phyloP scores from a whole-genome alignment of 345 rosid species.

The Laguncularia racemosa region DNA sequence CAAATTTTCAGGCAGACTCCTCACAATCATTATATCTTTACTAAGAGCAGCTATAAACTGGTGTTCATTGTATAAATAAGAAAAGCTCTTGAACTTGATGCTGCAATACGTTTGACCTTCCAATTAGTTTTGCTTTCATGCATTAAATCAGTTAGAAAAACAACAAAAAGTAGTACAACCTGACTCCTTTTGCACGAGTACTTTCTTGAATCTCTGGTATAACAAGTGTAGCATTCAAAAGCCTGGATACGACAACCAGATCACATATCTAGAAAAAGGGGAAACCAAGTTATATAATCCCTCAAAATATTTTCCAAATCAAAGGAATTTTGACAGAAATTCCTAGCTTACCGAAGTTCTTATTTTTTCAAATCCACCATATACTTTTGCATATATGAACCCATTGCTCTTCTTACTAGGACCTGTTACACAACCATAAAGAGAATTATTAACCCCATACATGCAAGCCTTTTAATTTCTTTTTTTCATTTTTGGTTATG shows the following conservation, averaged over 20 bases:
- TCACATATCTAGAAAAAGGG: constrained; percentile 93
- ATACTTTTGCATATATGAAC: constrained; percentile 86
- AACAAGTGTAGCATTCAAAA: constrained; percentile 98
- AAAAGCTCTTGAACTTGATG: constrained; percentile 84
- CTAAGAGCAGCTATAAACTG: constrained; percentile 88
- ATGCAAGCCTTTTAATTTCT: no score
- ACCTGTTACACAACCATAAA: constrained; percentile 25
- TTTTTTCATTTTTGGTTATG: no score
- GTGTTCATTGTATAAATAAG: constrained; percentile 89
- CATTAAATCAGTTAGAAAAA: not conserved
- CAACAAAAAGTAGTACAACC: constrained; percentile 31
- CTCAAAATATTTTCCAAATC: constrained; percentile 4
- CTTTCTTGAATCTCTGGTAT: constrained; percentile 97
- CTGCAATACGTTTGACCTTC: constrained; percentile 28
- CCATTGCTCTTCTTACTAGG: constrained; percentile 50
- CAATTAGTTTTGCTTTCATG: not conserved
- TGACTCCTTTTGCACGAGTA: constrained; percentile 84
- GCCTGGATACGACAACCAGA: constrained; percentile 99
- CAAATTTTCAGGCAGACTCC: constrained; percentile 69
- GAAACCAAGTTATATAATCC: constrained; percentile 26
- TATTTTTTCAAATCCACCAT: constrained; percentile 92
- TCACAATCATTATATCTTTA: constrained; percentile 64
- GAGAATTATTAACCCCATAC: no score
- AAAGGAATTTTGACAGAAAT: not conserved
- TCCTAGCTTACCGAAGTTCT: constrained; percentile 63